phyloP scores from a whole-genome alignment of 805 yeast genomes.

The Kodamaea hsintzibuensis region DNA sequence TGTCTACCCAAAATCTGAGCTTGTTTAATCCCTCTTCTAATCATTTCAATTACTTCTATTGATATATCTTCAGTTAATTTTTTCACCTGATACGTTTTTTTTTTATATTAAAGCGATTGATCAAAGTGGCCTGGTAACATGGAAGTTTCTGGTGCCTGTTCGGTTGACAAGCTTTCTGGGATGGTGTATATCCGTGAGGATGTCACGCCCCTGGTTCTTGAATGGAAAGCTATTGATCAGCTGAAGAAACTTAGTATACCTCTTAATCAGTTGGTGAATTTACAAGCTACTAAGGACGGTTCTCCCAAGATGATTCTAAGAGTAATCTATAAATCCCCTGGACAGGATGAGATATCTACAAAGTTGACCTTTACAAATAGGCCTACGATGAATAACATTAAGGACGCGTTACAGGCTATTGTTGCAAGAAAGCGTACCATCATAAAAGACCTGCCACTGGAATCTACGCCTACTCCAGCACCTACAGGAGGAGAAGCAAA shows the following conservation, averaged over 20 bases:
- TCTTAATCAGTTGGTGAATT: slow-evolving; percentile 35
- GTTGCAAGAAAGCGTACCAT: slow-evolving; percentile 65
- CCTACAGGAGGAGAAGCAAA: slow-evolving; percentile 9
- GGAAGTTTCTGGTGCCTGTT: slow-evolving; percentile 43
- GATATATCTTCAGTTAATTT: neutral
- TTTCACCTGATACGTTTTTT: neutral
- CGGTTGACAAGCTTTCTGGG: slow-evolving; percentile 41
- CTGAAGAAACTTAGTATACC: slow-evolving; percentile 35
- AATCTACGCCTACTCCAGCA: slow-evolving; percentile 25
- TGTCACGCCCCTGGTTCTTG: slow-evolving; percentile 39
- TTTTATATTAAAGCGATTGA: neutral
- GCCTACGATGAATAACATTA: slow-evolving; percentile 73
- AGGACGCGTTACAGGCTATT: slow-evolving; percentile 64
- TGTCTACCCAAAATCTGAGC: neutral
- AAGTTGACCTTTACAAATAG: slow-evolving; percentile 68
- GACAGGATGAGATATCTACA: slow-evolving; percentile 29
- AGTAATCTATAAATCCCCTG: slow-evolving; percentile 48
- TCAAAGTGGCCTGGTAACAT: slow-evolving; percentile 5
- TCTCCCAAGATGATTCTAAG: slow-evolving; percentile 68
- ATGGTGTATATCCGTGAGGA: slow-evolving; percentile 44
- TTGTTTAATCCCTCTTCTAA: neutral
- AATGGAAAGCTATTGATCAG: slow-evolving; percentile 47
- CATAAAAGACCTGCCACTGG: slow-evolving; percentile 42
- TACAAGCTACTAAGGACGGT: slow-evolving; percentile 71
- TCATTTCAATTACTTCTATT: neutral